A percentile compares a stretch with the other conserved stretches of the same genome.
Evolutionary conservation across 2,329 filamentous ascomycete species (phyloP).

Genomic region (Colletotrichum phormii): DNA sequence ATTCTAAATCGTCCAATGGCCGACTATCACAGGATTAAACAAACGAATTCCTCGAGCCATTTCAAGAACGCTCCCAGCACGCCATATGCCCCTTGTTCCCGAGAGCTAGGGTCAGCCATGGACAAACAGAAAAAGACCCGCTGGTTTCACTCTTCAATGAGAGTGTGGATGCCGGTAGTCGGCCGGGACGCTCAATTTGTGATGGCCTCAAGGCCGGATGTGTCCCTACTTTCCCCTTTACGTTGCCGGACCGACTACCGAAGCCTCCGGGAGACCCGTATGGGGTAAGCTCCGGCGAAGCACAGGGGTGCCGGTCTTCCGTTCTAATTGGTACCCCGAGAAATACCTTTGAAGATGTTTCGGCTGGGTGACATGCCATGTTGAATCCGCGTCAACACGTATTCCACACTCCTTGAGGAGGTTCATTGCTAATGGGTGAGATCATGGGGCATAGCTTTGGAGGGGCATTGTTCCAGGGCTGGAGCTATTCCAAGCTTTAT

Average conservation of each 20-base stretch:
- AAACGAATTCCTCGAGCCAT: neutral
- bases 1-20: conserved; percentile 1
- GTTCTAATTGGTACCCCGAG: neutral
- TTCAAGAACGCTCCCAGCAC: conserved; percentile 6
- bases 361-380: neutral
- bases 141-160: neutral
- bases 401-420: neutral
- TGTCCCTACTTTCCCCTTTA: neutral
- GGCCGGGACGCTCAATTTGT: conserved; percentile 20
- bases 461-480: neutral
- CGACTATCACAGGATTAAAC: neutral
- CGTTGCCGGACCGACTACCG: conserved; percentile 31
- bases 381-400: too few species aligned
- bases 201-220: neutral
- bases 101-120: conserved; percentile 1
- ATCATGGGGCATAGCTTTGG: neutral
- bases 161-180: conserved; percentile 2
- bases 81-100: neutral
- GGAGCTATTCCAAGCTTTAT: neutral
- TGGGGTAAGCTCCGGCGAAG: neutral
- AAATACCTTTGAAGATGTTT: neutral
- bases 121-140: neutral
- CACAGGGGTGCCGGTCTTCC: neutral
- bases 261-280: neutral
- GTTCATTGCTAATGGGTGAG: neutral